phyloP scores from a whole-genome alignment of 805 yeast species.

The Monosporozyma aerobia region DNA sequence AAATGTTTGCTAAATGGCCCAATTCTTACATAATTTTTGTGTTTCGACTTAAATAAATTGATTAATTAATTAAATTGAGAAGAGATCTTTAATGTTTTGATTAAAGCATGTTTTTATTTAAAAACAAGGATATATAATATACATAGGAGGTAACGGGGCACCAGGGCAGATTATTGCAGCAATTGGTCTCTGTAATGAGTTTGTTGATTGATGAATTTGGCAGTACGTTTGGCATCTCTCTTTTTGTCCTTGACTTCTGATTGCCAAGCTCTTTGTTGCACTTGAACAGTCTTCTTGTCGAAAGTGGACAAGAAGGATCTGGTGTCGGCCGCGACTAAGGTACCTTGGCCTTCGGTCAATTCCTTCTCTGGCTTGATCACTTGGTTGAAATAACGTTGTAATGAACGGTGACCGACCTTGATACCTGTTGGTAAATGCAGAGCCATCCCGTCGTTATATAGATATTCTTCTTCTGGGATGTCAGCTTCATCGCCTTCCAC shows the following conservation, averaged over 20 bases:
- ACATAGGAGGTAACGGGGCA: background rate
- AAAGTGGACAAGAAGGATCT: conserved; percentile 36
- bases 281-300: conserved; percentile 37
- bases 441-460: conserved; percentile 58
- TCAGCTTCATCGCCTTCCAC: conserved; percentile 24
- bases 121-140: background rate
- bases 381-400: conserved; percentile 73
- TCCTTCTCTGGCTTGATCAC: conserved; percentile 49
- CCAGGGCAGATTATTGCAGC: conserved; percentile 32
- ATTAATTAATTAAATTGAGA: background rate
- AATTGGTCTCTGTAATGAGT: conserved; percentile 79
- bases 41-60: background rate
- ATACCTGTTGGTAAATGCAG: conserved; percentile 76
- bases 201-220: conserved; percentile 78
- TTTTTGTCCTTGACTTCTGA: conserved; percentile 44
- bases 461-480: conserved; percentile 35
- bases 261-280: conserved; percentile 64
- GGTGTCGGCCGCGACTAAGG: conserved; percentile 79
- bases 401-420: conserved; percentile 77
- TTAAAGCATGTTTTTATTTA: background rate
- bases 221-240: conserved; percentile 47
- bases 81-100: background rate
- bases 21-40: background rate
- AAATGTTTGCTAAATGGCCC: no score
- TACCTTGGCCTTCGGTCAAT: conserved; percentile 69